phyloP scores from a whole-genome alignment of 2,329 filamentous ascomycete species.

The Aspergillus phoenicis region DNA sequence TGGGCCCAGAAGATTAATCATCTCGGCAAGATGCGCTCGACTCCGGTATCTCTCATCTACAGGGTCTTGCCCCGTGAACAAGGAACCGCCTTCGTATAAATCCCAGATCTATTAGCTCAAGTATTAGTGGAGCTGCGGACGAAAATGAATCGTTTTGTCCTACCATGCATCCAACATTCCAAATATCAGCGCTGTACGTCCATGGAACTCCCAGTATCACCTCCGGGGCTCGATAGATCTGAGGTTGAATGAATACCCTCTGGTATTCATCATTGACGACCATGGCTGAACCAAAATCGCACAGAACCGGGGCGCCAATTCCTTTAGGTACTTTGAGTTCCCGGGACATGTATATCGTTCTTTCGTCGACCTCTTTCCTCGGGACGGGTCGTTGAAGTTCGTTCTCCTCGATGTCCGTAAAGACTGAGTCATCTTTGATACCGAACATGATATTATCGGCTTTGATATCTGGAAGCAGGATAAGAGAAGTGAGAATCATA shows the following conservation, averaged over 20 bases:
- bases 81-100: slow-evolving; percentile 49
- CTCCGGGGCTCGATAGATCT: slow-evolving; percentile 45
- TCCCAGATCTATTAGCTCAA: slow-evolving; percentile 50
- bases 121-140: neutral
- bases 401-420: slow-evolving; percentile 43
- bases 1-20: slow-evolving; percentile 50
- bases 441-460: slow-evolving; percentile 53
- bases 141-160: slow-evolving; percentile 19
- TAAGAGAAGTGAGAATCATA: slow-evolving; percentile 12
- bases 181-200: slow-evolving; percentile 55
- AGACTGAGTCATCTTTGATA: slow-evolving; percentile 45
- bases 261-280: slow-evolving; percentile 37
- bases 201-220: slow-evolving; percentile 53
- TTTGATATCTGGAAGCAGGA: slow-evolving; percentile 43
- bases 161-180: slow-evolving; percentile 57
- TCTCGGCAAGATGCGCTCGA: slow-evolving; percentile 53
- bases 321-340: slow-evolving; percentile 39
- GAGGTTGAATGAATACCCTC: slow-evolving; percentile 30
- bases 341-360: slow-evolving; percentile 49
- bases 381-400: slow-evolving; percentile 46
- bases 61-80: slow-evolving; percentile 49
- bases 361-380: slow-evolving; percentile 46
- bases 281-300: slow-evolving; percentile 55
- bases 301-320: slow-evolving; percentile 44
- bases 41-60: slow-evolving; percentile 45